phyloP scores from a whole-genome alignment of 257 asterid species.

The Misopates orontium region DNA sequence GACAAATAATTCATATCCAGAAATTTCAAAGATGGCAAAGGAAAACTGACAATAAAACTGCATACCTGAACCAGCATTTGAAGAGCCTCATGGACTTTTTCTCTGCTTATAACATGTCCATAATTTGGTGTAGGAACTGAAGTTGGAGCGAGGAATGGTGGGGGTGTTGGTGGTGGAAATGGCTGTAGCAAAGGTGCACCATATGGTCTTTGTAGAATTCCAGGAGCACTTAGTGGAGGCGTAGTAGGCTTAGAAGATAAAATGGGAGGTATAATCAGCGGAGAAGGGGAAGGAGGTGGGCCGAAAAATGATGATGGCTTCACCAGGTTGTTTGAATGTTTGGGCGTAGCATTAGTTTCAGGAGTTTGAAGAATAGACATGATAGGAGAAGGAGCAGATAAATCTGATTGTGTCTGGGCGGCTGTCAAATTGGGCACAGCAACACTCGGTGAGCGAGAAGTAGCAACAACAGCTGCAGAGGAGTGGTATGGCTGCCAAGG shows the following conservation, averaged over 20 bases:
- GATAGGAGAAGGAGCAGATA: conserved; percentile 50
- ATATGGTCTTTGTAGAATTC: conserved; percentile 65
- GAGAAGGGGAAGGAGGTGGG: conserved; percentile 66
- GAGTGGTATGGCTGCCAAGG: conserved; percentile 50
- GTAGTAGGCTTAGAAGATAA: conserved; percentile 75
- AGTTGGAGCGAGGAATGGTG: conserved; percentile 85
- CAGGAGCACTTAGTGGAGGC: conserved; percentile 70
- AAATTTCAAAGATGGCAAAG: conserved; percentile 1
- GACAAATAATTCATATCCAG: not conserved
- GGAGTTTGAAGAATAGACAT: conserved; percentile 60
- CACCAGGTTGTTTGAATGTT: conserved; percentile 66
- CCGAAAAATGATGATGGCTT: conserved; percentile 85
- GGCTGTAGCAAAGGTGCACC: conserved; percentile 99
- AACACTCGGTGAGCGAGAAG: conserved; percentile 48
- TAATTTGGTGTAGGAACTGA: conserved; percentile 49
- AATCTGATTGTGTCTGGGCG: conserved; percentile 49
- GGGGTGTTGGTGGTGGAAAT: conserved; percentile 97
- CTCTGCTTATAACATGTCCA: conserved; percentile 63
- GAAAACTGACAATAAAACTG: conserved; percentile 1
- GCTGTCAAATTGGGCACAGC: conserved; percentile 46
- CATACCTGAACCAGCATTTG: conserved; percentile 80
- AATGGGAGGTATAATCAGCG: conserved; percentile 56
- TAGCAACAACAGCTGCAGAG: conserved; percentile 36
- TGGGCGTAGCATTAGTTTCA: conserved; percentile 43
- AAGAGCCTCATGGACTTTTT: conserved; percentile 86